These are phyloP conservation scores for Fusarium napiforme DNA, from an alignment of 2,329 filamentous ascomycete species.

Conservation along the genomic window DNA sequence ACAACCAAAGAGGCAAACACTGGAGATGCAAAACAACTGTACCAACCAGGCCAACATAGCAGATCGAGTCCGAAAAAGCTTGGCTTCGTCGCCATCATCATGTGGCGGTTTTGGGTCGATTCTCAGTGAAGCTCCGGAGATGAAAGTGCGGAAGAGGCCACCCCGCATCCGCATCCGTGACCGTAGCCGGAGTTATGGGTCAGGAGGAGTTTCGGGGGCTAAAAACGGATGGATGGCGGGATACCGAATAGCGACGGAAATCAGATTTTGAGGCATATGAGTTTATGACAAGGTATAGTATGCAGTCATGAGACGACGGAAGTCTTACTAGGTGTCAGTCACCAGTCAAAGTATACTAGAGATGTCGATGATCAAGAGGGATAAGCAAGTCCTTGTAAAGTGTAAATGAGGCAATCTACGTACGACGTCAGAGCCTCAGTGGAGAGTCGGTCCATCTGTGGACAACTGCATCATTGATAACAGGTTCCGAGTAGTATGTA, in stretches of 20 bases:
- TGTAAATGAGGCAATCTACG: conserved; percentile 18
- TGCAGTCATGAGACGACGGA: conserved; percentile 11
- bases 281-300: background rate
- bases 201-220: conserved; percentile 25
- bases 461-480: conserved; percentile 1
- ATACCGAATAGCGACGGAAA: conserved; percentile 44
- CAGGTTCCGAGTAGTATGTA: background rate
- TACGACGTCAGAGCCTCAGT: conserved; percentile 18
- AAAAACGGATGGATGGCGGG: conserved; percentile 25
- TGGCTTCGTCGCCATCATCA: background rate
- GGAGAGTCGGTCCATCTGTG: conserved; percentile 33
- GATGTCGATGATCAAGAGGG: background rate
- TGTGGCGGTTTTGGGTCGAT: background rate
- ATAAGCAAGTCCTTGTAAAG: background rate
- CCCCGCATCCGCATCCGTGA: conserved; percentile 28
- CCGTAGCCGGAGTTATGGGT: conserved; percentile 6
- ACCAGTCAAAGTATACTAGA: background rate
- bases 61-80: background rate
- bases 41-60: background rate
- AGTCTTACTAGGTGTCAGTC: background rate
- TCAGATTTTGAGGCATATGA: conserved; percentile 2
- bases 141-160: conserved; percentile 34
- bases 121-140: conserved; percentile 26
- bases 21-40: background rate
- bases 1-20: background rate